These are phyloP conservation scores for Scytalidium lignicola DNA, from an alignment of 2,329 filamentous ascomycete species.

Conservation along the genomic window DNA sequence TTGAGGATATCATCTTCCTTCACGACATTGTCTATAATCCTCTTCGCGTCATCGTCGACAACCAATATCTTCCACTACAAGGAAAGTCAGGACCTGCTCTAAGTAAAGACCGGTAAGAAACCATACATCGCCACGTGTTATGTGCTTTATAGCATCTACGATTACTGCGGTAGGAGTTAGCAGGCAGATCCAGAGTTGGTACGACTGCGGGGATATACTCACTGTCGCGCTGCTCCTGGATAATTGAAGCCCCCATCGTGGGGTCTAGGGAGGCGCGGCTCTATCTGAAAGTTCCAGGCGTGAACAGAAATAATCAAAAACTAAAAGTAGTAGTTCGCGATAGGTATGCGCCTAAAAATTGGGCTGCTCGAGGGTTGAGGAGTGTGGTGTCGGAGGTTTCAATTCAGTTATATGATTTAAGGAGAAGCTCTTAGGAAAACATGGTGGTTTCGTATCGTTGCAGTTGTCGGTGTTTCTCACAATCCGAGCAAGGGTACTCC, in stretches of 20 bases:
- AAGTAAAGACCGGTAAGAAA: slow-evolving; percentile 6
- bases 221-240: slow-evolving; percentile 79
- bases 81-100: slow-evolving; percentile 10
- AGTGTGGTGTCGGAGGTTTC: background rate
- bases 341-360: background rate
- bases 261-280: slow-evolving; percentile 17
- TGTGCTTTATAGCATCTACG: slow-evolving; percentile 67
- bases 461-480: background rate
- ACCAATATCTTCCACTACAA: slow-evolving; percentile 93
- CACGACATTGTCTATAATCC: slow-evolving; percentile 83
- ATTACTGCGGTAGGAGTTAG: slow-evolving; percentile 49
- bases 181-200: background rate
- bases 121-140: slow-evolving; percentile 75
- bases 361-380: background rate
- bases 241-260: slow-evolving; percentile 78
- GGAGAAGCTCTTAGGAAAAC: background rate
- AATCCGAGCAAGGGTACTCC: background rate
- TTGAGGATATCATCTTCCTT: slow-evolving; percentile 97
- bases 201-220: slow-evolving; percentile 27
- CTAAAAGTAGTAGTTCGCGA: background rate
- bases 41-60: slow-evolving; percentile 76
- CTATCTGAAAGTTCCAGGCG: background rate
- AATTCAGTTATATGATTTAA: background rate
- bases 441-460: background rate
- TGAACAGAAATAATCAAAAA: background rate